These are phyloP conservation scores for Shiraia bambusicola DNA, from an alignment of 2,329 filamentous ascomycete genomes.

Conservation along the genomic window DNA sequence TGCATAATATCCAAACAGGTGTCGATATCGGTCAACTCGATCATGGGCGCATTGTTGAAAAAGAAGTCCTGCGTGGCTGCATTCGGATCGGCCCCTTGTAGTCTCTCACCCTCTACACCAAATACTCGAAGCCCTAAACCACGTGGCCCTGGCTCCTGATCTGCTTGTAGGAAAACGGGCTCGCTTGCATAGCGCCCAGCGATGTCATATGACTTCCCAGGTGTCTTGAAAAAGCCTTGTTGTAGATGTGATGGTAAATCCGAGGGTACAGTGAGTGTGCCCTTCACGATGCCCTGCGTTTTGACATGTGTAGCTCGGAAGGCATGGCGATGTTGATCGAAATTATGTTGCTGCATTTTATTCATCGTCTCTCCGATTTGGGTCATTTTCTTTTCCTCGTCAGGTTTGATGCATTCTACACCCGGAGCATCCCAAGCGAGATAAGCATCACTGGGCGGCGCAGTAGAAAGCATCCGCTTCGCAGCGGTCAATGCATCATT, in stretches of 20 bases:
- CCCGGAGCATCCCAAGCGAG: slow-evolving; percentile 36
- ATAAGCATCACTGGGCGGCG: slow-evolving; percentile 24
- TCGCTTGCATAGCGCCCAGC: slow-evolving; percentile 43
- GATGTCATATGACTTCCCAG: slow-evolving; percentile 35
- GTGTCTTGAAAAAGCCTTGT: slow-evolving; percentile 41
- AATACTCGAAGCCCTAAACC: slow-evolving; percentile 43
- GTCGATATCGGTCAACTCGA: slow-evolving; percentile 35
- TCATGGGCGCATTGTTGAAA: slow-evolving; percentile 38
- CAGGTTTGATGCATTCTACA: slow-evolving; percentile 33
- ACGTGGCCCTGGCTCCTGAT: slow-evolving; percentile 40
- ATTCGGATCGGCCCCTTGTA: slow-evolving; percentile 11
- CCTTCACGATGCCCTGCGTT: slow-evolving; percentile 28
- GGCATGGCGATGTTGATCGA: slow-evolving; percentile 43
- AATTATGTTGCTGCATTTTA: slow-evolving; percentile 46
- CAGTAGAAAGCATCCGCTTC: slow-evolving; percentile 18
- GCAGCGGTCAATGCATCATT: slow-evolving; percentile 8
- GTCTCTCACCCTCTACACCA: slow-evolving; percentile 34
- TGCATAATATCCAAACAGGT: slow-evolving; percentile 38
- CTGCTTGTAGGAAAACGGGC: slow-evolving; percentile 40
- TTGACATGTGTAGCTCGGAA: slow-evolving; percentile 44
- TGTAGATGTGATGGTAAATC: slow-evolving; percentile 35
- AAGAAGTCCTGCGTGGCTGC: slow-evolving; percentile 32
- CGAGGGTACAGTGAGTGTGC: slow-evolving; percentile 11
- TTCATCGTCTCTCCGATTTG: slow-evolving; percentile 42
- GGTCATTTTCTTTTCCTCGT: slow-evolving; percentile 38